phyloP scores from a whole-genome alignment of 2,329 filamentous ascomycete species.

The Knufia petricola region DNA sequence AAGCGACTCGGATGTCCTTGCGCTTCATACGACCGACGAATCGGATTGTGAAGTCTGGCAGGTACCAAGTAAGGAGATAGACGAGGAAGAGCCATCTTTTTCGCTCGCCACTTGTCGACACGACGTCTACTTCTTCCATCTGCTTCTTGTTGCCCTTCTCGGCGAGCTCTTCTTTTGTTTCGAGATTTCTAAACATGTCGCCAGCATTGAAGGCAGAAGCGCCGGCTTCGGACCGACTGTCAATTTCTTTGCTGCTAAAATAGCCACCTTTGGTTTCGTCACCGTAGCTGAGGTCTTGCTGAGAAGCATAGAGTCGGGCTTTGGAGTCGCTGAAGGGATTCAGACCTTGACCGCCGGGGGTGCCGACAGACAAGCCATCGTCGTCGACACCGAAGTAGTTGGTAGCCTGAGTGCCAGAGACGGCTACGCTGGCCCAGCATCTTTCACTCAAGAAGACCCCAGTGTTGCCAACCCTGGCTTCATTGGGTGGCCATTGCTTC shows the following conservation, averaged over 20 bases:
- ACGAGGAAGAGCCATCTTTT: slow-evolving; percentile 86
- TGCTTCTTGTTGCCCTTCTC: slow-evolving; percentile 89
- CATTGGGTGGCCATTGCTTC: slow-evolving; percentile 83
- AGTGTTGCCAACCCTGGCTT: slow-evolving; percentile 81
- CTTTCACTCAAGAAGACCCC: slow-evolving; percentile 92
- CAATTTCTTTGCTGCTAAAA: slow-evolving; percentile 69
- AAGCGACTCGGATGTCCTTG: slow-evolving; percentile 84
- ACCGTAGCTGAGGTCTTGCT: slow-evolving; percentile 48
- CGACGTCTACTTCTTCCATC: slow-evolving; percentile 81
- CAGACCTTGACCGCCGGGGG: slow-evolving; percentile 36
- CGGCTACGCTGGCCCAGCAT: slow-evolving; percentile 86
- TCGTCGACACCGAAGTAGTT: slow-evolving; percentile 50
- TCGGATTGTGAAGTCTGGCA: slow-evolving; percentile 75
- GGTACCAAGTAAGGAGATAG: slow-evolving; percentile 72
- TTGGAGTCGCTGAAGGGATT: slow-evolving; percentile 43
- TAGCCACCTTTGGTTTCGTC: slow-evolving; percentile 73
- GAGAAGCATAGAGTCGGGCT: slow-evolving; percentile 43
- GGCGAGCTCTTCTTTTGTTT: slow-evolving; percentile 87
- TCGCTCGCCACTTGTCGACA: slow-evolving; percentile 64
- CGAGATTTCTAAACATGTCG: slow-evolving; percentile 96
- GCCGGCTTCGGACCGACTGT: slow-evolving; percentile 82
- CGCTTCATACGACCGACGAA: slow-evolving; percentile 74
- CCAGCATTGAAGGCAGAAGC: slow-evolving; percentile 82
- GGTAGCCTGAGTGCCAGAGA: slow-evolving; percentile 41
- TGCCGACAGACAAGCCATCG: slow-evolving; percentile 51